A percentile compares a stretch with the other conserved stretches of the same genome.
phyloP scores from a whole-genome alignment of 371 early-diverging fungal species.

The Mucor racemosus region DNA sequence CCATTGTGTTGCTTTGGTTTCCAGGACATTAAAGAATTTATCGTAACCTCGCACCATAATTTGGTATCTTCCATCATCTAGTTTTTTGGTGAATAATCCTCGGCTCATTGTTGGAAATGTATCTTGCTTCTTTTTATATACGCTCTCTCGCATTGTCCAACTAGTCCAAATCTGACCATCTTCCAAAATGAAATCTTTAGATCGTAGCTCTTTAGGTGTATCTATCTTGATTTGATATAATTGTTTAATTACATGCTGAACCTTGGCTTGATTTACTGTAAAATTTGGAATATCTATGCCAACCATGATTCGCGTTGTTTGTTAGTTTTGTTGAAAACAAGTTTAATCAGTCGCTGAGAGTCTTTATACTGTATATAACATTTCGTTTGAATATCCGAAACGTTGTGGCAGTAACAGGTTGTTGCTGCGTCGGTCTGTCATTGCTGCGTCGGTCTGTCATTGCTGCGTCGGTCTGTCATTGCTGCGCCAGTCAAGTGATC shows the following conservation, averaged over 20 bases:
- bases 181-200: constrained; percentile 30
- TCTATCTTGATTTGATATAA: constrained; percentile 22
- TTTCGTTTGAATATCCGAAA: no score
- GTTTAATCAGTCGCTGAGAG: no score
- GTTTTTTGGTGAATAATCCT: constrained; percentile 75
- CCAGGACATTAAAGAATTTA: constrained; percentile 91
- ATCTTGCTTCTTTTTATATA: constrained; percentile 62
- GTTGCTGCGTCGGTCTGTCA: no score
- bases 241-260: constrained; percentile 21
- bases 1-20: constrained; percentile 68
- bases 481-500: no score
- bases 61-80: constrained; percentile 30
- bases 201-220: constrained; percentile 26
- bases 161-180: constrained; percentile 37
- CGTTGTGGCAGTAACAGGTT: no score
- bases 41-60: constrained; percentile 91
- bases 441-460: no score
- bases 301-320: background rate
- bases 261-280: constrained; percentile 12
- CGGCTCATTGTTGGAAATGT: constrained; percentile 79
- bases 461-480: no score
- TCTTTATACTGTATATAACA: no score
- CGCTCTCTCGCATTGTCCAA: constrained; percentile 49
- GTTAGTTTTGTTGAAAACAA: background rate
- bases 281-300: background rate